Percentiles rank a stretch among this genome's conserved stretches.
These are phyloP conservation scores for Beauveria scarabaeidicola DNA, from an alignment of 2,329 filamentous ascomycete genomes.

Conservation along the genomic window DNA sequence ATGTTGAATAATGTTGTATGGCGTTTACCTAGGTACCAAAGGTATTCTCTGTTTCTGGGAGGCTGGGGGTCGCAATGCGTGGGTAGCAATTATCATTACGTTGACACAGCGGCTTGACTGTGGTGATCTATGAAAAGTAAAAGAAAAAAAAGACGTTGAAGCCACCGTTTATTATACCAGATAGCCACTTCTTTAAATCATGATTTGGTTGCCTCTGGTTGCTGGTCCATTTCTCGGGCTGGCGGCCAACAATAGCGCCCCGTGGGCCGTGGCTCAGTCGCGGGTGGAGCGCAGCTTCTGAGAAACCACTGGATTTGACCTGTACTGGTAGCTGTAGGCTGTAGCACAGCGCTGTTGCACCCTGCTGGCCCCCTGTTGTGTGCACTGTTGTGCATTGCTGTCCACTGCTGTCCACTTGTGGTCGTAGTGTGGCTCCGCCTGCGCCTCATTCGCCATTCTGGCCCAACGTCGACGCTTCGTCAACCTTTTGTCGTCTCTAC, in stretches of 20 bases:
- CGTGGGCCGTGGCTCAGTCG: conserved; percentile 1
- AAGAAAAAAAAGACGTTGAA: too few species aligned
- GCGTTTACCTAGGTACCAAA: too few species aligned
- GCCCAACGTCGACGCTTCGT: conserved; percentile 4
- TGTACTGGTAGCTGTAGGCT: too few species aligned
- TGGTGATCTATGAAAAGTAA: too few species aligned
- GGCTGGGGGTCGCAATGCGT: too few species aligned
- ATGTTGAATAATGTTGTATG: too few species aligned
- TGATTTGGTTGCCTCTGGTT: not conserved
- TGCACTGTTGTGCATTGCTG: not conserved
- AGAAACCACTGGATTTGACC: too few species aligned
- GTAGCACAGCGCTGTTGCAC: not conserved
- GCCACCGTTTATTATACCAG: too few species aligned
- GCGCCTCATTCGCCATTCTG: conserved; percentile 2
- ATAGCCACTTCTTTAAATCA: not conserved
- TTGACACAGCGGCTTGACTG: too few species aligned
- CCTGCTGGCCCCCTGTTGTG: not conserved
- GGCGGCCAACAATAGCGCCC: conserved; percentile 1
- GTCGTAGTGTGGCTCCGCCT: not conserved
- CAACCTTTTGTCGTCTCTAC: conserved; percentile 1
- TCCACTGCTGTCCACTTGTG: not conserved
- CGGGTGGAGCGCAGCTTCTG: not conserved
- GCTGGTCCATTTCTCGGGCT: not conserved
- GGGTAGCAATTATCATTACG: too few species aligned
- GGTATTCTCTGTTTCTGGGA: too few species aligned